These are phyloP conservation scores for Aspergillus aculeatus DNA, from an alignment of 2,329 filamentous ascomycete species.

Conservation along the genomic window DNA sequence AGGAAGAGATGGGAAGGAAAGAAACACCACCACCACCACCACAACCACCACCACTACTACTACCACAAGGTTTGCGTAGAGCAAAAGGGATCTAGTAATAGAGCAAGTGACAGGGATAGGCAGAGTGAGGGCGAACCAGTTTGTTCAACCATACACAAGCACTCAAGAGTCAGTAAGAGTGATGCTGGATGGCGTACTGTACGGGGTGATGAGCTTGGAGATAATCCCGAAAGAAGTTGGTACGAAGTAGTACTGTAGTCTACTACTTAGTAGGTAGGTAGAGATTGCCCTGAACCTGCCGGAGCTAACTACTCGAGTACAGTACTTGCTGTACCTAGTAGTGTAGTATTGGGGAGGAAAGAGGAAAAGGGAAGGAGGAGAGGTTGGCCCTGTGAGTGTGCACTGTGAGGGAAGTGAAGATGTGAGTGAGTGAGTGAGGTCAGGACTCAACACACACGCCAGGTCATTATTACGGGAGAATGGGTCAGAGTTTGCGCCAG, in stretches of 20 bases:
- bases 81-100: neutral
- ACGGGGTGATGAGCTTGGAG: neutral
- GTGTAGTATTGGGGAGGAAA: too few species aligned
- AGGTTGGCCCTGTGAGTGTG: neutral
- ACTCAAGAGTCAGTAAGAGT: neutral
- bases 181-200: neutral
- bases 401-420: neutral
- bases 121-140: neutral
- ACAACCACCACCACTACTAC: too few species aligned
- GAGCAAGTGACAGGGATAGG: neutral
- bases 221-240: neutral
- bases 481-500: slow-evolving; percentile 15
- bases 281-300: too few species aligned
- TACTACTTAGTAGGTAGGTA: too few species aligned
- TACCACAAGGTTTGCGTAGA: neutral
- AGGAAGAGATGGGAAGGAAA: slow-evolving; percentile 5
- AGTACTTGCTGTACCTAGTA: too few species aligned
- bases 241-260: too few species aligned
- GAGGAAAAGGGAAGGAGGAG: neutral
- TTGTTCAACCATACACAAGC: slow-evolving; percentile 4
- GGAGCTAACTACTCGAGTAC: too few species aligned
- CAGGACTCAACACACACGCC: too few species aligned
- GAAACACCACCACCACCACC: neutral
- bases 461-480: slow-evolving; percentile 4
- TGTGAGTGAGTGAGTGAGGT: neutral